Evolutionary conservation across 805 yeast genomes (phyloP).

Genomic region (Barnettozyma vustinii): DNA sequence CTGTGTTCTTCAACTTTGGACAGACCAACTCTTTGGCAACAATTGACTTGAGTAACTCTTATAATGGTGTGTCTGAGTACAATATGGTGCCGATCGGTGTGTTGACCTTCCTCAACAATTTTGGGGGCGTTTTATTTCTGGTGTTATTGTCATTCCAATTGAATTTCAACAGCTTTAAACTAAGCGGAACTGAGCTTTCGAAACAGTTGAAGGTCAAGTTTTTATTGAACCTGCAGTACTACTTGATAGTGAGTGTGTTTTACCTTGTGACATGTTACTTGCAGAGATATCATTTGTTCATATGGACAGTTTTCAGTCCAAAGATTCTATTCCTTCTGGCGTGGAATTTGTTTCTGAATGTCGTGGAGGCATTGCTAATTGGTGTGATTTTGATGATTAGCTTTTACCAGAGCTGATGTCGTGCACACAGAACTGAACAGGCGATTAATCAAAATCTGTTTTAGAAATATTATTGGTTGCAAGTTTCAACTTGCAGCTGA

Average conservation of each 20-base stretch:
- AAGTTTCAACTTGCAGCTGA: neutral
- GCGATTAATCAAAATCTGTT: neutral
- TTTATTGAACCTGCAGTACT: conserved; percentile 35
- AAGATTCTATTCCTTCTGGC: conserved; percentile 73
- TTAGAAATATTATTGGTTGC: neutral
- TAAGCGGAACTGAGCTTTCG: neutral
- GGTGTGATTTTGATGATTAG: neutral
- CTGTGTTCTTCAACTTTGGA: conserved; percentile 82
- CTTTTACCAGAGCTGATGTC: neutral
- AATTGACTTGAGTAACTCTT: conserved; percentile 84
- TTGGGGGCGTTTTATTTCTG: conserved; percentile 71
- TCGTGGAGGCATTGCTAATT: neutral
- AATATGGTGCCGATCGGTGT: conserved; percentile 67
- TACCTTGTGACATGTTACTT: conserved; percentile 65
- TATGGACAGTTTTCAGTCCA: conserved; percentile 98
- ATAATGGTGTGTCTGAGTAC: conserved; percentile 78
- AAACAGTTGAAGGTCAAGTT: conserved; percentile 23
- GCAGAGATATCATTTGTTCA: conserved; percentile 80
- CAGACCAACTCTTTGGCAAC: conserved; percentile 91
- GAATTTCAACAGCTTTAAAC: conserved; percentile 12
- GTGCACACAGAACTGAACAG: neutral
- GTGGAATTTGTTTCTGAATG: conserved; percentile 58
- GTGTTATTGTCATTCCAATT: conserved; percentile 35
- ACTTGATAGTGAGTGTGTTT: conserved; percentile 51
- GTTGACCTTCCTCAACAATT: conserved; percentile 77